phyloP scores from a whole-genome alignment of 345 rosid species.

The Euphorbia peplus region DNA sequence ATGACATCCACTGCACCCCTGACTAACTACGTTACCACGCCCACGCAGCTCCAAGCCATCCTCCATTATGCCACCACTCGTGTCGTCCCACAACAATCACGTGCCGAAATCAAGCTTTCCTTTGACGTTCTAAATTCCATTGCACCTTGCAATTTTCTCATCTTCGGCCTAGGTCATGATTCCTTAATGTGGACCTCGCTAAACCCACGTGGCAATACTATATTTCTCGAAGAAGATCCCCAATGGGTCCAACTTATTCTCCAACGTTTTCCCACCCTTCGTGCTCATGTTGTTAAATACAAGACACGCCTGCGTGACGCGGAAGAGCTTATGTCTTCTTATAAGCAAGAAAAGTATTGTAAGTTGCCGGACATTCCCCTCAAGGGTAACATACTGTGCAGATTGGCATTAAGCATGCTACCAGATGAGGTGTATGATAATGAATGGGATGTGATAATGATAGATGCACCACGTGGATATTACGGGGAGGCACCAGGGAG shows the following conservation, averaged over 20 bases:
- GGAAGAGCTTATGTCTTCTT: slow-evolving; percentile 34
- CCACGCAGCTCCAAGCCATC: slow-evolving; percentile 59
- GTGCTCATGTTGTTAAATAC: slow-evolving; percentile 55
- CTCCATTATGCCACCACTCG: slow-evolving; percentile 69
- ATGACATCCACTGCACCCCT: background rate
- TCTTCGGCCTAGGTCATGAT: slow-evolving; percentile 68
- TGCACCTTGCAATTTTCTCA: slow-evolving; percentile 62
- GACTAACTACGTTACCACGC: slow-evolving; percentile 39
- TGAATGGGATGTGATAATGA: slow-evolving; percentile 82
- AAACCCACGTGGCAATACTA: slow-evolving; percentile 62
- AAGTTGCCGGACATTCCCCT: slow-evolving; percentile 42
- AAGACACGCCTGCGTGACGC: slow-evolving; percentile 61
- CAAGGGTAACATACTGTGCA: slow-evolving; percentile 51
- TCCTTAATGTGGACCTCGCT: slow-evolving; percentile 74
- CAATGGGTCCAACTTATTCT: slow-evolving; percentile 52
- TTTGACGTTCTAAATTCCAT: slow-evolving; percentile 47
- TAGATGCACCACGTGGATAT: slow-evolving; percentile 78
- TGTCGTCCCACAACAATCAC: slow-evolving; percentile 54
- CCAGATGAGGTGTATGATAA: slow-evolving; percentile 71
- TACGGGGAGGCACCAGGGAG: slow-evolving; percentile 62
- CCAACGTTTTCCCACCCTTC: slow-evolving; percentile 37
- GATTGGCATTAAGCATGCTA: slow-evolving; percentile 52
- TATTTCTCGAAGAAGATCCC: slow-evolving; percentile 74
- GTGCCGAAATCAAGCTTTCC: slow-evolving; percentile 49
- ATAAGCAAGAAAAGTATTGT: slow-evolving; percentile 41